Base-by-base conservation (phyloP, 2,329 filamentous ascomycete species). In the Neurospora sp. region DNA sequence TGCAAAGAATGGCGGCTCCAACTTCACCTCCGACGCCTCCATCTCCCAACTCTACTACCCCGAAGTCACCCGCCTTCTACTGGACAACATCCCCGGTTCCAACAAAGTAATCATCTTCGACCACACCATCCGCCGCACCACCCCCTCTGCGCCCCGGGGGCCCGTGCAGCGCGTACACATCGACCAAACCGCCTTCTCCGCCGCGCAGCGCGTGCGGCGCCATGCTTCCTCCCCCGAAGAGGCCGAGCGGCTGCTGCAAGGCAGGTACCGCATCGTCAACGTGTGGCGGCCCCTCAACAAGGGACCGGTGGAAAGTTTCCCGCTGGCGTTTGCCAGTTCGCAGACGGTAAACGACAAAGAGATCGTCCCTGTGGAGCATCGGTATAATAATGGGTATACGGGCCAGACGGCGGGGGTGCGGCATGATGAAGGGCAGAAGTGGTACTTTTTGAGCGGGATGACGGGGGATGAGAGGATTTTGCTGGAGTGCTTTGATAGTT, bases 371-470 rank as follows among this genome's bases (percentile, higher is more conserved):
- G 86, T 96, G 9, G 87, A 95, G 79, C 91, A 93, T 76, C 82
- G 91, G 17, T 96, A 96, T 76, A 86, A 88, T 0, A 79, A 87
- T 73, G 84, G 84, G 0, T 89, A 92, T 46, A 87, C 82, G 0
- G 93, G 93, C 1, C 88, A 94, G 84, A 95, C 91, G 0, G 91
- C 91, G 1, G 88, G 84, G 0, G 90, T 97, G 67, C 81, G 81
- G 71, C 84, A 88, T 72, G 87, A 89, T 68, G 79, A 84, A 0
- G 78, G 70, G 0, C 92, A 94, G 79, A 82, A 87, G 78, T 97
- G 92, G 91, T 87, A 90, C 76, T 97, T 96, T 76, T 88, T 91
- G 81, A 91, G 89, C 70, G 92, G 92, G 2, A 93, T 96, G 90
- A 88, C 83, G 11, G 86, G 89, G 2, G 84, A 87, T 71, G 92